These are phyloP conservation scores for Epichloe festucae DNA, from an alignment of 2,329 filamentous ascomycete species.

Conservation along the genomic window DNA sequence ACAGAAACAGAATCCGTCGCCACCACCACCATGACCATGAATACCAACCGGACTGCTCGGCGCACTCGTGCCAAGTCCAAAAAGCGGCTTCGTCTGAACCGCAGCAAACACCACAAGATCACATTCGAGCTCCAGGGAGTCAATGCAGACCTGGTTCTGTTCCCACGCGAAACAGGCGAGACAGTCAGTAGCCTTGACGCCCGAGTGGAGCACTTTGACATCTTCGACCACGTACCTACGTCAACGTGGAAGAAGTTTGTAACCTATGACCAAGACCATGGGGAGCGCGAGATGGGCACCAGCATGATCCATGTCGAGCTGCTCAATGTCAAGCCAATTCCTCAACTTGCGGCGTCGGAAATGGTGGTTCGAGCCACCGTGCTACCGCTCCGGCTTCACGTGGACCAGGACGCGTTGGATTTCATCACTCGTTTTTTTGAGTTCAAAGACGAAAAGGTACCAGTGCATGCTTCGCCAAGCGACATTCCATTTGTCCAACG, in stretches of 20 bases:
- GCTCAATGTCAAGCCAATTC: constrained; percentile 74
- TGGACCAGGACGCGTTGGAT: constrained; percentile 93
- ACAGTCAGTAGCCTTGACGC: constrained; percentile 81
- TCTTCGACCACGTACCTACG: constrained; percentile 87
- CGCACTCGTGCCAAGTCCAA: constrained; percentile 35
- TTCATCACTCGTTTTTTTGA: constrained; percentile 97
- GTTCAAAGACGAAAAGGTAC: constrained; percentile 69
- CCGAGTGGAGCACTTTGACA: constrained; percentile 68
- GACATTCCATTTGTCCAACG: constrained; percentile 82
- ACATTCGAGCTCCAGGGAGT: constrained; percentile 85
- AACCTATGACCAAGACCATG: constrained; percentile 79
- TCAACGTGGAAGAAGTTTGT: constrained; percentile 98
- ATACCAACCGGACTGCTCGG: constrained; percentile 36
- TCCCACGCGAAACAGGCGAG: constrained; percentile 63
- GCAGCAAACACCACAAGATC: constrained; percentile 89
- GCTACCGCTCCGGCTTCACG: constrained; percentile 77
- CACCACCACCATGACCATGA: constrained; percentile 55
- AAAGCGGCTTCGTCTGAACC: constrained; percentile 54
- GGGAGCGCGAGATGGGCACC: constrained; percentile 72
- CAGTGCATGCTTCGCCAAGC: constrained; percentile 43
- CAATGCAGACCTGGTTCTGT: constrained; percentile 68
- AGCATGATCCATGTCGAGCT: constrained; percentile 87
- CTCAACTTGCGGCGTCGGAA: constrained; percentile 76
- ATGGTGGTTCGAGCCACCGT: constrained; percentile 70
- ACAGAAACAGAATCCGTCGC: constrained; percentile 87